Percentiles rank a stretch among this genome's conserved stretches.
These are phyloP conservation scores for Amanita inopinata DNA, from an alignment of 768 basidiomycete genomes.

Conservation along the genomic window DNA sequence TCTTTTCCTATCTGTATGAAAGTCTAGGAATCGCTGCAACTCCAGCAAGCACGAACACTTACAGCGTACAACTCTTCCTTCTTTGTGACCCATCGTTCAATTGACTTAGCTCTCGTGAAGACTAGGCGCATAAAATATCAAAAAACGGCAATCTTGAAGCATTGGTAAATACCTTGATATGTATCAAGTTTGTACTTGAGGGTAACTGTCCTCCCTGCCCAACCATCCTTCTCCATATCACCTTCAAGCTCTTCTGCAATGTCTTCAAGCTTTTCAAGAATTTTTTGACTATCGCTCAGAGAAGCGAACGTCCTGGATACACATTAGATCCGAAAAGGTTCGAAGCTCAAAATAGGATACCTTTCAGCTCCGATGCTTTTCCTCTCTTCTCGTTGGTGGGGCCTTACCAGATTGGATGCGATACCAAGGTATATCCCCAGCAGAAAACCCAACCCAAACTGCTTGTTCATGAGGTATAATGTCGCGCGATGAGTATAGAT, in stretches of 20 bases:
- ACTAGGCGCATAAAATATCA: slow-evolving; percentile 26
- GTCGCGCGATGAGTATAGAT: slow-evolving; percentile 67
- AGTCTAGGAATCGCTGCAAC: background rate
- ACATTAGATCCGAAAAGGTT: background rate
- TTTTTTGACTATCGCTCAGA: slow-evolving; percentile 50
- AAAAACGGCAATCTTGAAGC: background rate
- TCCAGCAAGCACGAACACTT: slow-evolving; percentile 15
- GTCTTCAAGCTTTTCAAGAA: slow-evolving; percentile 70
- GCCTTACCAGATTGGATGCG: slow-evolving; percentile 72
- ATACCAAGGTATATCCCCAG: slow-evolving; percentile 80
- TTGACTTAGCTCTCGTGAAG: slow-evolving; percentile 77
- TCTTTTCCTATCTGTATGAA: slow-evolving; percentile 62
- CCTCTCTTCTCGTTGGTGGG: slow-evolving; percentile 67
- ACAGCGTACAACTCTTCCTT: slow-evolving; percentile 74
- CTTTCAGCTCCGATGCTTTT: slow-evolving; percentile 92
- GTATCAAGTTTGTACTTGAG: slow-evolving; percentile 91
- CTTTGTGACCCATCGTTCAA: slow-evolving; percentile 66
- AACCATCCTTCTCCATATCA: slow-evolving; percentile 72
- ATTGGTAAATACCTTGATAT: slow-evolving; percentile 56
- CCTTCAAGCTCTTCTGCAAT: slow-evolving; percentile 73
- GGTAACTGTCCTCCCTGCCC: slow-evolving; percentile 83
- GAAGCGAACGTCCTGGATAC: slow-evolving; percentile 63
- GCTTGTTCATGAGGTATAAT: slow-evolving; percentile 78
- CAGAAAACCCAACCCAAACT: slow-evolving; percentile 70
- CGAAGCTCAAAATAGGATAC: slow-evolving; percentile 25